Percentiles rank a stretch among this genome's conserved stretches.
phyloP scores from a whole-genome alignment of 768 basidiomycete species.

The Russula vinacea region DNA sequence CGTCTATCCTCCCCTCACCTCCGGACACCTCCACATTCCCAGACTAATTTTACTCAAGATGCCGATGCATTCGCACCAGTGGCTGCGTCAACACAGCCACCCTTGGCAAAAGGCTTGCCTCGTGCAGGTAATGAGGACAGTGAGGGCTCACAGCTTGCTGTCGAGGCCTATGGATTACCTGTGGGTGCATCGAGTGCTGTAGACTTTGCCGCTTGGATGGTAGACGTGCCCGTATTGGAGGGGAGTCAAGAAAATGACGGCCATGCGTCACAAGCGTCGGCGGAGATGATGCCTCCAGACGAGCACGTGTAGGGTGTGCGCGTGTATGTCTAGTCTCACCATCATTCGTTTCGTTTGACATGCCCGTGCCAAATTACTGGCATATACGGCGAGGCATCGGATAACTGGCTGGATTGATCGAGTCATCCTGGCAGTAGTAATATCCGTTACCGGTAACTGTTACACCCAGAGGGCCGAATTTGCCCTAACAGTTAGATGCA shows the following conservation, averaged over 20 bases:
- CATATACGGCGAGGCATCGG: not conserved
- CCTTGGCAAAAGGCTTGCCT: constrained; percentile 12
- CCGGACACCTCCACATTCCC: constrained; percentile 32
- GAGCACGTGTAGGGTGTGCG: constrained; percentile 6
- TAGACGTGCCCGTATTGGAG: constrained; percentile 38
- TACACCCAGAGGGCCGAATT: not conserved
- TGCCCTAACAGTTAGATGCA: not conserved
- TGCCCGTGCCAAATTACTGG: not conserved
- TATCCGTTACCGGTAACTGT: not conserved
- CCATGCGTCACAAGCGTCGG: not conserved
- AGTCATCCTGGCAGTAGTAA: not conserved
- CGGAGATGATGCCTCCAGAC: constrained; percentile 10
- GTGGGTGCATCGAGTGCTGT: constrained; percentile 57
- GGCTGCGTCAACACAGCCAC: constrained; percentile 40
- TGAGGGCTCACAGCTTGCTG: constrained; percentile 58
- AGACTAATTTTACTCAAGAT: constrained; percentile 40
- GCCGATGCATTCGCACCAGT: constrained; percentile 39
- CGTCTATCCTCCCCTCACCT: constrained; percentile 32
- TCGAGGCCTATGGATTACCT: constrained; percentile 51
- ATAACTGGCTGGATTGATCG: not conserved
- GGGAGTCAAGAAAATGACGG: constrained; percentile 31
- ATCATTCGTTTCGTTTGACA: not conserved
- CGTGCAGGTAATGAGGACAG: constrained; percentile 33
- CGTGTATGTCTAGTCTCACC: not conserved
- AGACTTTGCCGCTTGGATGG: constrained; percentile 54